Conservation (phyloP, 768 basidiomycete species). For the Suillus spraguei region DNA sequence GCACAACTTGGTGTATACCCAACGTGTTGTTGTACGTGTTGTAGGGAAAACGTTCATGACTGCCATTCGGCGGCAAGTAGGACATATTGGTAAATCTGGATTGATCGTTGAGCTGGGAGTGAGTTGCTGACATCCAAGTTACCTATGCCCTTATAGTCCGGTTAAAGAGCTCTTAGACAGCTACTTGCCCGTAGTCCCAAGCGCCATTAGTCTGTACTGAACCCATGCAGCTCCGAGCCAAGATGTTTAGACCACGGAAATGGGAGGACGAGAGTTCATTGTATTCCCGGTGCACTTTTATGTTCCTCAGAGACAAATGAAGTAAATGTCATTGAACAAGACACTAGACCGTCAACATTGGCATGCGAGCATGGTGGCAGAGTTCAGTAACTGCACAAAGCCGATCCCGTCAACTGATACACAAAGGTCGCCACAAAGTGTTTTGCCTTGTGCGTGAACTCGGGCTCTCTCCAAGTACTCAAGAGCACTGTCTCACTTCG, state of each 20-base stretch:
- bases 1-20: slow-evolving; percentile 2
- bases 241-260: neutral
- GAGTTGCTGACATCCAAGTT: neutral
- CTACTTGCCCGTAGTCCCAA: neutral
- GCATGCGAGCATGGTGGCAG: neutral
- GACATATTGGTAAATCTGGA: neutral
- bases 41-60: neutral
- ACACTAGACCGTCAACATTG: neutral
- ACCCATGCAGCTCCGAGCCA: neutral
- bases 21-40: neutral
- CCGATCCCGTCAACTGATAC: neutral
- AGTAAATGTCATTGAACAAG: neutral
- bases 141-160: neutral
- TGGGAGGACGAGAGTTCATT: neutral
- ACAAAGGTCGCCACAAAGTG: neutral
- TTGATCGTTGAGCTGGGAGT: neutral
- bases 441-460: neutral
- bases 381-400: neutral
- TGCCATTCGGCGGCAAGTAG: neutral
- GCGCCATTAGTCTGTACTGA: neutral
- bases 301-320: slow-evolving; percentile 1
- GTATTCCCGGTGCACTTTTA: neutral
- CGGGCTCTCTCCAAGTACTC: neutral
- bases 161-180: neutral
- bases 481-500: slow-evolving; percentile 7